Evolutionary conservation across 2,329 filamentous ascomycete species (phyloP), one percentile per base, ranked within the genome.

Genomic region (Cladobotryum protrusum): DNA sequence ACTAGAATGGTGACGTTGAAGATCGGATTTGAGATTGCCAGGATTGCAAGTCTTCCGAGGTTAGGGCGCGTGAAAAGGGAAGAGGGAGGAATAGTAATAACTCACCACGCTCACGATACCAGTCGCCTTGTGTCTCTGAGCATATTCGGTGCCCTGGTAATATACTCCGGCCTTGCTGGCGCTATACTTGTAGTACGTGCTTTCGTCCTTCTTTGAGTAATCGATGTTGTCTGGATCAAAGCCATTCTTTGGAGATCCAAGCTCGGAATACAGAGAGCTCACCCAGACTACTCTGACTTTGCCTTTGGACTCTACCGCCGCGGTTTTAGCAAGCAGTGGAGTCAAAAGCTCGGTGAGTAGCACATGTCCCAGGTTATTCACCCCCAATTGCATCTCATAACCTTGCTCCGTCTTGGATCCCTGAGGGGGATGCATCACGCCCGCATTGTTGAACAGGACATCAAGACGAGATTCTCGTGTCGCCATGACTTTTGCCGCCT

Each of bases 401-500:
- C 56, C 56, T 37, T 60, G 57, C 13, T 36, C 46, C 4, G 57
- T 56, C 34, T 36, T 52, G n/a, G 46, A 47, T 1, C 67, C 69
- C 13, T 59, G 53, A 0, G 71, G 69, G 0, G 69, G 63, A 7
- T 59, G 61, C 56, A 71, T 70, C 34, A 74, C 61, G 3, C 65
- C 72, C 1, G 72, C 72, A 55, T 74, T 75, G 52, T 74, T 69
- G 55, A 71, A 63, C 29, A 73, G 54, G 1, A 70, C 60, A 43
- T 73, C 66, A 2, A 74, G 57, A 15, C 57, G 55, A 3, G 42
- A 33, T 35, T 64, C 59, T 18, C 45, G 52, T 12, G 45, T 15
- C 2, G 59, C 29, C 3, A 67, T 64, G 0, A 48, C 49, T 5
- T 56, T 39, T 0, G 63, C 64, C 0, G 67, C 56, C 4, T 52